Base-by-base conservation (phyloP, 108 stramenopile species). In the Asterionellopsis glacialis region DNA sequence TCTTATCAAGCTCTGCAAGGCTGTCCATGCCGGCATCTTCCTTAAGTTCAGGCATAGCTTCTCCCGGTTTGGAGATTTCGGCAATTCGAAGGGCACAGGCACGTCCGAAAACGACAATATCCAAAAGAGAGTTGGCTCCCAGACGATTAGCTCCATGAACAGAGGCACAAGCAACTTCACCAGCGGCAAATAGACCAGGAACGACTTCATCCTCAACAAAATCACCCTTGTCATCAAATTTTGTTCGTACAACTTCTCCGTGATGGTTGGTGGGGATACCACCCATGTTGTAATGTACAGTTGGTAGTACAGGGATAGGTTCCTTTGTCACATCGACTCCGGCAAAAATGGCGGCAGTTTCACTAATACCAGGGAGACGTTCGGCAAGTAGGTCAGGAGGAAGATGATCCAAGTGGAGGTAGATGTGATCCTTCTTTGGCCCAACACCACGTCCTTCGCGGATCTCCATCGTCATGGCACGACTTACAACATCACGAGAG, bases 401-500 rank as follows among this genome's bases (percentile, higher is more conserved):
- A 47, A 99, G 84, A 65, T 99, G 98, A 80, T 99, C 97, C 65
- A 99, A 82, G 76, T 99, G 97, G 64, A 97, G 78, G 74, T 96
- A 94, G 68, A 96, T 90, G 57, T 93, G 91, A 87, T 99, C 98
- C 73, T 89, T 94, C 65, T 98, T 90, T 28, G 91, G 89, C 45
- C 98, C 97, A 11, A 97, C 97, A 44, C 98, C 98, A 21, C 98
- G 90, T 61, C 98, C 98, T 64, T 98, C 98, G 9, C 96, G 77
- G 79, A 99, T 98, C 76, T 99, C 98, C 91, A 99, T 95, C 40
- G 98, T 99, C 96, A 99, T 99, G 74, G 97, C 92, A 53, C 98
- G 82, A 55, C 73, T 77, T n/a, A 99, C 98, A 9, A 99, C 98
- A 76, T 98, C 98, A 16, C 98, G 80, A 25, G 86, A 88, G 0